Conservation (phyloP, 1,284 basidiomycete species). For the Cystobasidium sp. region DNA sequence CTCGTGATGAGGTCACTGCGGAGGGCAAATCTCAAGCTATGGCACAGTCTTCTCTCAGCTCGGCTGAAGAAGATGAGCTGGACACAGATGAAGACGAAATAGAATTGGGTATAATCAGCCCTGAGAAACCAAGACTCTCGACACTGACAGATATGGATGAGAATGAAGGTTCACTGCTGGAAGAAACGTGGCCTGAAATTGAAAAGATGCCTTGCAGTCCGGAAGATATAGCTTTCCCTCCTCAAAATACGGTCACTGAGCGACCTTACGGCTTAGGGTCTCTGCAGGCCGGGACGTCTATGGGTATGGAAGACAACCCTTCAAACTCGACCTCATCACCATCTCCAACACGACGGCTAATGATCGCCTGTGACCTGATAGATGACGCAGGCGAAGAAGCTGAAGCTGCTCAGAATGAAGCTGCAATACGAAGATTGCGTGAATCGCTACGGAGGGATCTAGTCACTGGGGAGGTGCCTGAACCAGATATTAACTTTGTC, state of each 20-base stretch:
- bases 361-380: background rate
- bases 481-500: slow-evolving; percentile 2
- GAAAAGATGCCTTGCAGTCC: too few species aligned
- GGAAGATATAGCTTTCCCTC: too few species aligned
- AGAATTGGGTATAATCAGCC: background rate
- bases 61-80: background rate
- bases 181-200: too few species aligned
- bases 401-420: background rate
- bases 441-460: background rate
- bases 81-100: background rate
- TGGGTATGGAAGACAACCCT: too few species aligned
- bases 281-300: too few species aligned
- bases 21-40: background rate
- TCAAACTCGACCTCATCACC: too few species aligned
- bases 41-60: too few species aligned
- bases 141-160: background rate
- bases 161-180: background rate
- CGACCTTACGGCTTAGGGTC: too few species aligned
- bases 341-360: too few species aligned
- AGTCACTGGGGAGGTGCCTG: background rate
- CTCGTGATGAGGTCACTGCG: background rate
- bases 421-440: background rate
- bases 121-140: background rate
- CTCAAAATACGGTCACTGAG: too few species aligned
- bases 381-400: background rate